These are phyloP conservation scores for Porcisia hertigi DNA, from an alignment of 208 protist genomes.

Conservation along the genomic window DNA sequence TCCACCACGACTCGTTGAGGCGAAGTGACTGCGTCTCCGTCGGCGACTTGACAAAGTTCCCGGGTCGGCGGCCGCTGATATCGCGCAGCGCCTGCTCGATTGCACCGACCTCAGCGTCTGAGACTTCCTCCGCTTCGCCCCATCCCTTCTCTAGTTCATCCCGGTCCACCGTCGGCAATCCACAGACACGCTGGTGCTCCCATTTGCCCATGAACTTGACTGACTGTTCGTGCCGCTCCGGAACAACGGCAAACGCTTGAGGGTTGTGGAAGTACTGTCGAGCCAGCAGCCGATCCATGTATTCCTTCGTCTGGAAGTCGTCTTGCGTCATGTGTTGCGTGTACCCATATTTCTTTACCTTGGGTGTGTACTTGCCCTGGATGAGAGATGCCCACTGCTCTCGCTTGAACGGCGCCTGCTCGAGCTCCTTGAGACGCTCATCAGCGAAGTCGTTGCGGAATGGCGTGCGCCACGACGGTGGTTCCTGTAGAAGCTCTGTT, in stretches of 20 bases:
- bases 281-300: constrained; percentile 81
- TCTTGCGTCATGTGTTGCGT: constrained; percentile 85
- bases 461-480: constrained; percentile 87
- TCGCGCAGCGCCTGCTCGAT: constrained; percentile 91
- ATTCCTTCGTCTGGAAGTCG: constrained; percentile 93
- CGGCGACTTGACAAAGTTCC: constrained; percentile 86
- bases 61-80: constrained; percentile 84
- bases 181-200: constrained; percentile 73
- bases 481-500: constrained; percentile 63
- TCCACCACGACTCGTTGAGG: constrained; percentile 89
- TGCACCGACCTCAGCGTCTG: constrained; percentile 63
- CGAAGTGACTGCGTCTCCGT: constrained; percentile 62
- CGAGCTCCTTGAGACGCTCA: constrained; percentile 68
- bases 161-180: constrained; percentile 86
- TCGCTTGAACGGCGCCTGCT: constrained; percentile 70
- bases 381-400: constrained; percentile 84
- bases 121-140: constrained; percentile 62
- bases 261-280: constrained; percentile 87
- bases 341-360: constrained; percentile 87
- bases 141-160: constrained; percentile 88
- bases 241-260: constrained; percentile 85
- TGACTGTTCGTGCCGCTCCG: constrained; percentile 65
- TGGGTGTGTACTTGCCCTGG: constrained; percentile 84
- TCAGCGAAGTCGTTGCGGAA: constrained; percentile 92
- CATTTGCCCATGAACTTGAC: constrained; percentile 81